Percentiles rank a stretch among this genome's conserved stretches.
phyloP scores from a whole-genome alignment of 1,284 basidiomycete genomes.

The Leccinum pseudoinsigne region DNA sequence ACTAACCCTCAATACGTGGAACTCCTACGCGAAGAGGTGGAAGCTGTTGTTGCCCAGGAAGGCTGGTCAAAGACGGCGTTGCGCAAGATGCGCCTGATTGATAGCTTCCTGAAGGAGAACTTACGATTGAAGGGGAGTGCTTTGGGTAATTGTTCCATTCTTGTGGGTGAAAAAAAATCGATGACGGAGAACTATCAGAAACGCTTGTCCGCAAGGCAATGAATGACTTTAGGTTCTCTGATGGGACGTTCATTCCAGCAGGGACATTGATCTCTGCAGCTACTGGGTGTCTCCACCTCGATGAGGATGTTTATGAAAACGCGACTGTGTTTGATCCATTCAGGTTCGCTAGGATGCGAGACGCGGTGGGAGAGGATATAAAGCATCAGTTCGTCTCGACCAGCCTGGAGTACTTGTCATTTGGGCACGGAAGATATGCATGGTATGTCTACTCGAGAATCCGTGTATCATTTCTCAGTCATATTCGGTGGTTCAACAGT shows the following conservation, averaged over 20 bases:
- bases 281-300: slow-evolving; percentile 25
- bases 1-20: slow-evolving; percentile 37
- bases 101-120: slow-evolving; percentile 49
- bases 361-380: slow-evolving; percentile 12
- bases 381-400: slow-evolving; percentile 23
- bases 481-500: slow-evolving; percentile 11
- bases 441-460: slow-evolving; percentile 13
- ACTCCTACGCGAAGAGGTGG: slow-evolving; percentile 36
- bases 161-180: neutral
- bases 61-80: slow-evolving; percentile 47
- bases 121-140: slow-evolving; percentile 35
- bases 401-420: slow-evolving; percentile 17
- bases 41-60: slow-evolving; percentile 35
- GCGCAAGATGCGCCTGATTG: slow-evolving; percentile 42
- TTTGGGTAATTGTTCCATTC: slow-evolving; percentile 23
- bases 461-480: neutral
- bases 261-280: slow-evolving; percentile 35
- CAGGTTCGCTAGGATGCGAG: slow-evolving; percentile 29
- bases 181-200: slow-evolving; percentile 25
- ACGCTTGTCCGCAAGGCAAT: slow-evolving; percentile 34
- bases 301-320: slow-evolving; percentile 28
- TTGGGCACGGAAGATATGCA: slow-evolving; percentile 21
- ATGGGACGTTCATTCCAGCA: slow-evolving; percentile 42
- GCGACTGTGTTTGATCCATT: slow-evolving; percentile 34
- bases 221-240: slow-evolving; percentile 41